Evolutionary conservation across 140 eudicot species (phyloP), one percentile per base, ranked within the genome.

Genomic region (Flaveria floridana): DNA sequence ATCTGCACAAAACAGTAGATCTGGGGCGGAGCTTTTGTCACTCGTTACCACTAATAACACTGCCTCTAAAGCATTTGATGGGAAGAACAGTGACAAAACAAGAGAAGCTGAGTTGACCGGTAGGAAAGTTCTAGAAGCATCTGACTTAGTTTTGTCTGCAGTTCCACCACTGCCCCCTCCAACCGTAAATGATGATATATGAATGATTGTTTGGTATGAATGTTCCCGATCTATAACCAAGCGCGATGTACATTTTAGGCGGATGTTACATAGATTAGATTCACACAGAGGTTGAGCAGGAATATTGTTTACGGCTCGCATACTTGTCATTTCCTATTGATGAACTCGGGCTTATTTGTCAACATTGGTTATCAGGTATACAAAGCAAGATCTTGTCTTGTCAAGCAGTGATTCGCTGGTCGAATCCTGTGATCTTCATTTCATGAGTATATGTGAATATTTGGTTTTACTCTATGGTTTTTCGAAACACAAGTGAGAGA

Each of bases 141-240:
- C 47, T 23, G 87, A 71, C 12, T 1, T 57, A 30, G 76, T 21
- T 46, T 34, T 39, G 4, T 75, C 59, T 52, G 99, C 99, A 50
- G 84, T 94, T 51, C 96, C 97, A 37, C 99, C 99, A 51, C 77
- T 81, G 55, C 79, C 99, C 47, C 96, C 99, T 68, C 97, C 99
- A 21, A 75, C 68, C 6, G 39, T 80, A 72, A 86, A 85, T 39
- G 72, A 70, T 48, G 52, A 71, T 59, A 47, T 55, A 76, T 65
- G 73, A 64, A 48, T 76, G 75, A 72, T 47, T 51, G 70, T 52
- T 70, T 81, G 47, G 15, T 46, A 52, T 74, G 86, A 68, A 5
- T 70, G 76, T 89, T 89, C 91, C 91, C 89, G 92, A 86, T 86
- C 95, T 76, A 82, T 86, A 80, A 85, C 88, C 89, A 89, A 86